A percentile compares a stretch with the other conserved stretches of the same genome.
Evolutionary conservation across 75 land plant genomes (phyloP).

Genomic region (Isoetes taiwanensis): DNA sequence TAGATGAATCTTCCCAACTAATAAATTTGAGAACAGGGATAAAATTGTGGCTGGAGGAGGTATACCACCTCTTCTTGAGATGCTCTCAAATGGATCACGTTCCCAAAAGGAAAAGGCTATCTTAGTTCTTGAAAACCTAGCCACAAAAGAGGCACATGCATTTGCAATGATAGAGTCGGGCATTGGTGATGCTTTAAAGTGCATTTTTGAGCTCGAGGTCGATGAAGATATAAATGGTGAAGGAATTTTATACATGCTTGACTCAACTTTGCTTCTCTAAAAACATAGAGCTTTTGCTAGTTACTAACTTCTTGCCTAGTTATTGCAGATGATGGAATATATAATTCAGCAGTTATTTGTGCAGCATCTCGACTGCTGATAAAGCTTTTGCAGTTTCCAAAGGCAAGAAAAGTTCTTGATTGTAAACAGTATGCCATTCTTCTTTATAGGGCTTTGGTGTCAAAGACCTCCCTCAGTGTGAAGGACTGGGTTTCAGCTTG

Average conservation of each 20-base stretch:
- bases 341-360: conserved; percentile 32
- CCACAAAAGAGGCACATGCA: conserved; percentile 22
- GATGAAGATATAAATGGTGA: conserved; percentile 25
- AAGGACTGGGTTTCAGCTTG: conserved; percentile 69
- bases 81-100: conserved; percentile 33
- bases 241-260: background rate
- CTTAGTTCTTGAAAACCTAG: conserved; percentile 46
- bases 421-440: conserved; percentile 12
- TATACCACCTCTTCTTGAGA: conserved; percentile 32
- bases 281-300: background rate
- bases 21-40: no score
- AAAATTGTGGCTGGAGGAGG: conserved; percentile 32
- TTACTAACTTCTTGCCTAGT: background rate
- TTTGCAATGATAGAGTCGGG: conserved; percentile 22
- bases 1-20: no score
- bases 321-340: conserved; percentile 7
- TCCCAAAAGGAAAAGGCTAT: conserved; percentile 49
- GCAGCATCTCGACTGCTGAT: conserved; percentile 49
- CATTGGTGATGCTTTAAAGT: conserved; percentile 34
- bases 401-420: conserved; percentile 17
- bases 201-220: conserved; percentile 27
- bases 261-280: background rate
- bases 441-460: conserved; percentile 28
- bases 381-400: conserved; percentile 31
- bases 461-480: conserved; percentile 18